Conservation (phyloP, 140 eudicot species). For the Ambrosia hybrid region DNA sequence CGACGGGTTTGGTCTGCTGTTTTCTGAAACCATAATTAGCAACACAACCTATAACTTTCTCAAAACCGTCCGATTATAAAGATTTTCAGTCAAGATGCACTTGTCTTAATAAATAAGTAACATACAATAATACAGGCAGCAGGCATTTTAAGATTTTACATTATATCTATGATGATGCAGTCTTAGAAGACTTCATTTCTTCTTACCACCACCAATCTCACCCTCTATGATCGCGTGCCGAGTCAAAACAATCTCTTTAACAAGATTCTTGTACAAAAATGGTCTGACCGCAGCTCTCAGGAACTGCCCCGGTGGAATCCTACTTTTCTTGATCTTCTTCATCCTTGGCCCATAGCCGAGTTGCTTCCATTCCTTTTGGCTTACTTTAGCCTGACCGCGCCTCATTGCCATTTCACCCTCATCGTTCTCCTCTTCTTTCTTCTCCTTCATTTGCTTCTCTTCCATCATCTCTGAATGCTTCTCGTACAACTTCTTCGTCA, state of each 20-base stretch:
- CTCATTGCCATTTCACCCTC: constrained; percentile 49
- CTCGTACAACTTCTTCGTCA: constrained; percentile 47
- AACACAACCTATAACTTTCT: not conserved
- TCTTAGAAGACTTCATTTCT: constrained; percentile 38
- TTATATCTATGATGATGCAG: not conserved
- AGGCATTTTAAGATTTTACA: not conserved
- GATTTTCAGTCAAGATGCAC: not conserved
- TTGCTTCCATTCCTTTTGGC: constrained; percentile 65
- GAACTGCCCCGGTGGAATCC: constrained; percentile 84
- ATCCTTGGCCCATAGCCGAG: constrained; percentile 61
- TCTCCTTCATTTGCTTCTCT: constrained; percentile 23
- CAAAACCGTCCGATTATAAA: not conserved
- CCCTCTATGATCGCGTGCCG: constrained; percentile 90
- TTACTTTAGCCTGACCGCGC: constrained; percentile 55
- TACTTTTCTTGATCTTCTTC: constrained; percentile 66
- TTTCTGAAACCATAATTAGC: not conserved
- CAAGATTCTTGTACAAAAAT: constrained; percentile 78
- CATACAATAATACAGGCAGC: not conserved
- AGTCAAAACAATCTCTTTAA: constrained; percentile 81
- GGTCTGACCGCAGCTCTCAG: constrained; percentile 87
- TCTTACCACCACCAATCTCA: constrained; percentile 59
- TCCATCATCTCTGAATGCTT: constrained; percentile 47
- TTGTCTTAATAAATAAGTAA: not conserved
- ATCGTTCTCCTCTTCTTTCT: constrained; percentile 21
- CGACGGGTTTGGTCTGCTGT: not conserved